These are phyloP conservation scores for Penicillium desertorum DNA, from an alignment of 495 filamentous ascomycete genomes.

Conservation along the genomic window DNA sequence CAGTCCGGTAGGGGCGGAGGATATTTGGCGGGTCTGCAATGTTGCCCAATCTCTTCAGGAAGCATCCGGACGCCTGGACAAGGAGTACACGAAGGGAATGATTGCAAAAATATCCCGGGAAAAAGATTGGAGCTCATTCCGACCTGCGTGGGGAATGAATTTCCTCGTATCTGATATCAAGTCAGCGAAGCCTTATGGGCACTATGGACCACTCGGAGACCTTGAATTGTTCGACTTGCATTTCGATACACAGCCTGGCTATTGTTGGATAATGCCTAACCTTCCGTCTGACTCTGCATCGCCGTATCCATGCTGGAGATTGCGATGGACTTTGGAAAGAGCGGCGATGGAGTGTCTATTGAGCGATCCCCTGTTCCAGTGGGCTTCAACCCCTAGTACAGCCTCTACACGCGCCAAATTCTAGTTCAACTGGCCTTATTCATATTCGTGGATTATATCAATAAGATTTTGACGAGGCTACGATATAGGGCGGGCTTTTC, in stretches of 20 bases:
- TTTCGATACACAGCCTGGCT: not conserved
- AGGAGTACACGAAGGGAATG: not conserved
- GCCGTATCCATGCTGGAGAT: not conserved
- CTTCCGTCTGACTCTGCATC: not conserved
- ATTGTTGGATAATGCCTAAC: not conserved
- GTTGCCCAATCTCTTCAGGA: not conserved
- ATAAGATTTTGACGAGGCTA: not conserved
- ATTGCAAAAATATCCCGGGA: not conserved
- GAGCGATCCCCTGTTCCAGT: not conserved
- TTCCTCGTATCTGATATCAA: not conserved
- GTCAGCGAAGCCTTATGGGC: not conserved
- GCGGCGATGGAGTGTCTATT: conserved; percentile 2
- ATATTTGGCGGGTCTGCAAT: not conserved
- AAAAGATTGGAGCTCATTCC: not conserved
- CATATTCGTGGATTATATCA: too few relatives aligned
- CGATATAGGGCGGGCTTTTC: not conserved
- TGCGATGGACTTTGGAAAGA: not conserved
- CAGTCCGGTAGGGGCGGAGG: not conserved
- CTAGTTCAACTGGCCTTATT: not conserved
- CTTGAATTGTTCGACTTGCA: not conserved
- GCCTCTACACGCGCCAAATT: not conserved
- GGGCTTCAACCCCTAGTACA: not conserved
- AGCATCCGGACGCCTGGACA: not conserved
- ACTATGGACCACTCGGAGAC: not conserved
- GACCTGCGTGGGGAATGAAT: not conserved